Conservation (phyloP, 176 grass and related monocot genomes). For the Oryza officinalis region DNA sequence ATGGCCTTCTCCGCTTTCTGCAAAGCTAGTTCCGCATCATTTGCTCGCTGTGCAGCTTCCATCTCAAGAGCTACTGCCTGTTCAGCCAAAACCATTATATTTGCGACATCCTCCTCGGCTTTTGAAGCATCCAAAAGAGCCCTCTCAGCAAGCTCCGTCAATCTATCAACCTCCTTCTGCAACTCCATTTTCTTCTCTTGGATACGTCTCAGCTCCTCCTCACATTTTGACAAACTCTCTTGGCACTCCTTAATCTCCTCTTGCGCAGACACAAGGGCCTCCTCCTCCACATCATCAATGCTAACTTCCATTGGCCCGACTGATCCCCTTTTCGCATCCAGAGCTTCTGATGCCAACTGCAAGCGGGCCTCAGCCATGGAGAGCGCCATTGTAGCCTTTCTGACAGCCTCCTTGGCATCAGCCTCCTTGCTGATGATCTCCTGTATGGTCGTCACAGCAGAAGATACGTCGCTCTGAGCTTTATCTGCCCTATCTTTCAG, state of each 20-base stretch:
- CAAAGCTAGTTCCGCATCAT: slow-evolving; percentile 71
- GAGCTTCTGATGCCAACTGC: slow-evolving; percentile 60
- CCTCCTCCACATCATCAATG: slow-evolving; percentile 56
- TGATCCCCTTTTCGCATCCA: slow-evolving; percentile 48
- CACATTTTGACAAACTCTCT: slow-evolving; percentile 42
- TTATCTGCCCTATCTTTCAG: slow-evolving; percentile 74
- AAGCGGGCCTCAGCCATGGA: slow-evolving; percentile 82
- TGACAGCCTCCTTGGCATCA: slow-evolving; percentile 71
- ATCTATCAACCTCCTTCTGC: slow-evolving; percentile 84
- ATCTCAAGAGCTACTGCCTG: slow-evolving; percentile 91
- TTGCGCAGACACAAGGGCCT: slow-evolving; percentile 48
- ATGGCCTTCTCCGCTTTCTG: slow-evolving; percentile 72
- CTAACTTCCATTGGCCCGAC: slow-evolving; percentile 44
- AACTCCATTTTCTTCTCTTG: slow-evolving; percentile 58
- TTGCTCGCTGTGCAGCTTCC: slow-evolving; percentile 59
- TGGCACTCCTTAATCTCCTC: slow-evolving; percentile 68
- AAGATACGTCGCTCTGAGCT: slow-evolving; percentile 55
- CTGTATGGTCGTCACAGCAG: slow-evolving; percentile 56
- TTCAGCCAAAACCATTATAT: slow-evolving; percentile 93
- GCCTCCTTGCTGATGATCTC: slow-evolving; percentile 71
- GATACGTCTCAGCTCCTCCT: slow-evolving; percentile 54
- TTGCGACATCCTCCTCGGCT: slow-evolving; percentile 87
- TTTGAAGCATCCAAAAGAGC: slow-evolving; percentile 75
- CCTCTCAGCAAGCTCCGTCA: slow-evolving; percentile 74
- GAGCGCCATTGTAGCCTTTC: slow-evolving; percentile 78